Percentiles rank a stretch among this genome's conserved stretches.
phyloP scores from a whole-genome alignment of 345 rosid genomes.

The Geranium brycei region DNA sequence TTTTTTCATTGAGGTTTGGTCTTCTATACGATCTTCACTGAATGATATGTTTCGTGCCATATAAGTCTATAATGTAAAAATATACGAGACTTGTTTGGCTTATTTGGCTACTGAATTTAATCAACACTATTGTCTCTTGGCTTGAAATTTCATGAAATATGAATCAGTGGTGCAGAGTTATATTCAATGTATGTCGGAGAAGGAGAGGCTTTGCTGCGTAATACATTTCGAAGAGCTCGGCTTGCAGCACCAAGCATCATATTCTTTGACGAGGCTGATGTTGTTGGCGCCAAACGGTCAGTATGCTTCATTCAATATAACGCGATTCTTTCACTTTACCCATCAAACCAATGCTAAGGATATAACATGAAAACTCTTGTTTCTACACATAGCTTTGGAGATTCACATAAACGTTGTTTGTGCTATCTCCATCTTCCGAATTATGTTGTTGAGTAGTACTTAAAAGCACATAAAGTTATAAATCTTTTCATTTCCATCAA shows the following conservation, averaged over 20 bases:
- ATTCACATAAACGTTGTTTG: too few relatives aligned
- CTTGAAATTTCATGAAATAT: conserved; percentile 2
- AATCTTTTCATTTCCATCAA: conserved; percentile 3
- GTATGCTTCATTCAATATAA: conserved; percentile 1
- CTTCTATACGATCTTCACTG: too few relatives aligned
- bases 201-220: conserved; percentile 84
- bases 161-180: conserved; percentile 74
- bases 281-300: conserved; percentile 72
- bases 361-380: too few relatives aligned
- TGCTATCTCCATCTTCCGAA: too few relatives aligned
- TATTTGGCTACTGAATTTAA: too few relatives aligned
- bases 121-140: neutral
- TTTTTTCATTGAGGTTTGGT: conserved; percentile 67
- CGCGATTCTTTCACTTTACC: too few relatives aligned
- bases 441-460: too few relatives aligned
- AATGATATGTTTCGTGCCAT: too few relatives aligned
- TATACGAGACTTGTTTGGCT: too few relatives aligned
- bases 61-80: too few relatives aligned
- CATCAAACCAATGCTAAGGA: too few relatives aligned
- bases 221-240: conserved; percentile 79
- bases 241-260: conserved; percentile 90
- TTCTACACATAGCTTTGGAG: too few relatives aligned
- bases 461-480: neutral
- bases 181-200: conserved; percentile 98
- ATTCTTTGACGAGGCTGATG: conserved; percentile 93